These are phyloP conservation scores for Crithidia acanthocephali DNA, from an alignment of 208 protist species.

Conservation along the genomic window DNA sequence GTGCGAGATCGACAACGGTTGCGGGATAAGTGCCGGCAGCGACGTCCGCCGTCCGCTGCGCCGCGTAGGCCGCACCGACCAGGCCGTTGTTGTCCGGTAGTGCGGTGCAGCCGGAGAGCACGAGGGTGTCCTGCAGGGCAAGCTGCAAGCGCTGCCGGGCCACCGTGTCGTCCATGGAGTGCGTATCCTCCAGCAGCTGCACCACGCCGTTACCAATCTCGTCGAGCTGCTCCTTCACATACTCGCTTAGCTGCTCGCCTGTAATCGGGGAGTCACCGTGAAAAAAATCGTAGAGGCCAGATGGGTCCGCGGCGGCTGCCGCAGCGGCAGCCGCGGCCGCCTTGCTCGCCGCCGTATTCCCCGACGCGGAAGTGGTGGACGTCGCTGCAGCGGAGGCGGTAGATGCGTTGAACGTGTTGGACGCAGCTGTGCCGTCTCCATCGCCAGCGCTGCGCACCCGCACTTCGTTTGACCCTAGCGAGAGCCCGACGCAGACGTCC, in stretches of 20 bases:
- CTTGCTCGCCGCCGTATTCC: constrained; percentile 3
- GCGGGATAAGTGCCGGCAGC: constrained; percentile 18
- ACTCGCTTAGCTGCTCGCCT: constrained; percentile 72
- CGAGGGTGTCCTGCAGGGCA: constrained; percentile 24
- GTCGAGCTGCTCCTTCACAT: constrained; percentile 69
- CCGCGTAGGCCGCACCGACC: not conserved
- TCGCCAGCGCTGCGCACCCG: not conserved
- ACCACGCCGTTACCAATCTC: constrained; percentile 39
- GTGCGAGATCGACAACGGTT: constrained; percentile 10
- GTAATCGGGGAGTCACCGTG: constrained; percentile 64
- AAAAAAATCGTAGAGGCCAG: constrained; percentile 65
- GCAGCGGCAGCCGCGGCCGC: constrained; percentile 1
- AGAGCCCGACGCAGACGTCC: constrained; percentile 29
- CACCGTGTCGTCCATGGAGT: constrained; percentile 47
- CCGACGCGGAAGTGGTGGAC: not conserved
- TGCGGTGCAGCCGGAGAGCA: constrained; percentile 11
- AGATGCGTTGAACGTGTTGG: not conserved
- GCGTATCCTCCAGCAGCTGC: constrained; percentile 74
- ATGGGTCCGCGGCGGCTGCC: constrained; percentile 6
- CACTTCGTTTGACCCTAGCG: not conserved
- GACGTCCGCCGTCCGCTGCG: not conserved
- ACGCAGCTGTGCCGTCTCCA: not conserved
- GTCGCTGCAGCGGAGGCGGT: constrained; percentile 3
- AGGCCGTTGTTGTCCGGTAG: not conserved
- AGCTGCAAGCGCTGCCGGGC: constrained; percentile 60